Evolutionary conservation across 2,329 filamentous ascomycete species (phyloP).

Genomic region (Aspergillus neotritici): DNA sequence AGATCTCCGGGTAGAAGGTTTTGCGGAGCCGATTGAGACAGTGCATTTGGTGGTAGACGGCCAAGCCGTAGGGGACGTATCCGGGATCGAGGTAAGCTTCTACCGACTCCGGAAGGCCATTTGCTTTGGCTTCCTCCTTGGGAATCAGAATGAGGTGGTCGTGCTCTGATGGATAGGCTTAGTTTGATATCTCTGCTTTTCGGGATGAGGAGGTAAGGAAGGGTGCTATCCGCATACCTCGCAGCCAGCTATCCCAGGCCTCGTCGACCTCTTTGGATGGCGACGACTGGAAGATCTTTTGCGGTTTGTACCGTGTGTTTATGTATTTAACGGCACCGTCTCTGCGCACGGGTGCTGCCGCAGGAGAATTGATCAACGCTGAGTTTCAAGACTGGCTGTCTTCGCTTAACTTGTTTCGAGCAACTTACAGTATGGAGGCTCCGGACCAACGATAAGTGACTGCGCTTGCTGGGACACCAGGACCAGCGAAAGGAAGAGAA

Average conservation of each 20-base stretch:
- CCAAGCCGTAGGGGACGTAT: background rate
- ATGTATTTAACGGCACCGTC: background rate
- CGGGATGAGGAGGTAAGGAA: too few relatives aligned
- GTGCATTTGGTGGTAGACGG: conserved; percentile 1
- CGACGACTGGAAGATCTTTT: background rate
- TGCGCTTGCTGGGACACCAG: too few relatives aligned
- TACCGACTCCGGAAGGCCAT: background rate
- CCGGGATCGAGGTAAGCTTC: background rate
- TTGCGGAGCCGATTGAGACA: conserved; percentile 3
- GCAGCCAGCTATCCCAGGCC: background rate
- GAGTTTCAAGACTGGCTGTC: too few relatives aligned
- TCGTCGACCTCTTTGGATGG: background rate
- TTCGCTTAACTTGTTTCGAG: too few relatives aligned
- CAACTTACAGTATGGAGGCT: too few relatives aligned
- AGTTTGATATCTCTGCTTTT: too few relatives aligned
- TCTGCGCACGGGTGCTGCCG: background rate
- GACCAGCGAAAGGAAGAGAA: too few relatives aligned
- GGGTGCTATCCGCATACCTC: too few relatives aligned
- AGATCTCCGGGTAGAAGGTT: background rate
- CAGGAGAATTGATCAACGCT: too few relatives aligned
- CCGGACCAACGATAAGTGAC: too few relatives aligned
- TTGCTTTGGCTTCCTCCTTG: background rate
- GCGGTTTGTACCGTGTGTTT: background rate
- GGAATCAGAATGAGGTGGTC: background rate
- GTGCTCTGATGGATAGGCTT: background rate